Percentiles rank a stretch among this genome's conserved stretches.
These are phyloP conservation scores for Lichtheimia corymbifera DNA, from an alignment of 371 early-diverging fungal species.

Conservation along the genomic window DNA sequence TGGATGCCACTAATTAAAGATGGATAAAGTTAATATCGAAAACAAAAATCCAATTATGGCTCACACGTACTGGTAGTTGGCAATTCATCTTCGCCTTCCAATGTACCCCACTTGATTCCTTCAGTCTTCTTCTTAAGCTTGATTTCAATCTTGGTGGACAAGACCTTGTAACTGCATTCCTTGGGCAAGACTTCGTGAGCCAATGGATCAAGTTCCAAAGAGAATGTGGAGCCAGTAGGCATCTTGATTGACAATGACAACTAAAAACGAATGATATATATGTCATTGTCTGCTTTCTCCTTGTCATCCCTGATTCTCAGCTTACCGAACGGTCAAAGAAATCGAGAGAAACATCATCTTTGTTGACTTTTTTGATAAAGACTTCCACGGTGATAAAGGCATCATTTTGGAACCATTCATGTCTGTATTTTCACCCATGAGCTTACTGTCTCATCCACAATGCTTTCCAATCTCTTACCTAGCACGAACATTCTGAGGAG, in stretches of 20 bases:
- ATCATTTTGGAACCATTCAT: slow-evolving; percentile 98
- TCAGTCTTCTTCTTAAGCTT: slow-evolving; percentile 76
- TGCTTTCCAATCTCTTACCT: slow-evolving; percentile 5
- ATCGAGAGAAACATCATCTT: slow-evolving; percentile 66
- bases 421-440: slow-evolving; percentile 50
- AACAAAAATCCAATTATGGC: neutral
- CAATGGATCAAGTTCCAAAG: slow-evolving; percentile 82
- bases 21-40: neutral
- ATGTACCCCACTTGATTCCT: slow-evolving; percentile 78
- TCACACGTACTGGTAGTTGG: slow-evolving; percentile 28
- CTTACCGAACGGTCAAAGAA: slow-evolving; percentile 61
- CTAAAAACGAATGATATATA: slow-evolving; percentile 14
- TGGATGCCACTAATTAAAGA: slow-evolving; percentile 21
- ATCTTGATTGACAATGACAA: slow-evolving; percentile 80
- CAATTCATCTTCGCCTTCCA: slow-evolving; percentile 72
- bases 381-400: slow-evolving; percentile 82
- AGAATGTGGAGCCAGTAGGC: slow-evolving; percentile 76
- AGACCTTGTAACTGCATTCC: slow-evolving; percentile 69
- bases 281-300: neutral
- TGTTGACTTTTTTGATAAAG: slow-evolving; percentile 85
- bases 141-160: slow-evolving; percentile 94
- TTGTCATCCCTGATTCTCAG: neutral
- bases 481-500: slow-evolving; percentile 14
- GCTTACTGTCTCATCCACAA: neutral
- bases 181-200: slow-evolving; percentile 73